phyloP scores from a whole-genome alignment of 345 rosid species.

The Firmiana major region DNA sequence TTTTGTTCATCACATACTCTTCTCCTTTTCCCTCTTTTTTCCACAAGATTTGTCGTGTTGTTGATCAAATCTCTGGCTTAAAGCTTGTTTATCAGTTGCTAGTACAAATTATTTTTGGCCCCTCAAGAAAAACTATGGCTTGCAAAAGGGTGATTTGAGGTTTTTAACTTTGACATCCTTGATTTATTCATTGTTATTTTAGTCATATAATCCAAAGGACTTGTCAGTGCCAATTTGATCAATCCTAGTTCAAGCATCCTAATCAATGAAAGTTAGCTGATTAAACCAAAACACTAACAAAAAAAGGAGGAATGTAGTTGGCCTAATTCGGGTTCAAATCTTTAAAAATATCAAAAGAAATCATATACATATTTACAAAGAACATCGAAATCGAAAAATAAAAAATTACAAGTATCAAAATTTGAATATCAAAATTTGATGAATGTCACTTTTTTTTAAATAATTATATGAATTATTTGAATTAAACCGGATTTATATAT shows the following conservation, averaged over 20 bases:
- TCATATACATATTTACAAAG: no score
- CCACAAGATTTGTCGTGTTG: not conserved
- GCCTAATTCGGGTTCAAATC: not conserved
- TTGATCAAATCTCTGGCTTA: not conserved
- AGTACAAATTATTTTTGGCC: not conserved
- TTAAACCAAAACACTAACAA: not conserved
- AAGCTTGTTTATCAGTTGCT: not conserved
- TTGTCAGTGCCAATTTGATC: not conserved
- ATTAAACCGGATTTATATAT: no score
- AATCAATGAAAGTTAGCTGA: not conserved
- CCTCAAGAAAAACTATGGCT: not conserved
- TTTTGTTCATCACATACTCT: not conserved
- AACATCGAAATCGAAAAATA: no score
- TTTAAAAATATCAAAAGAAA: not conserved
- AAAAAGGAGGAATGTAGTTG: not conserved
- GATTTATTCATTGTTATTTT: not conserved
- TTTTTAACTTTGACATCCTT: not conserved
- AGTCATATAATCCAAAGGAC: not conserved
- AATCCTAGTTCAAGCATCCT: not conserved
- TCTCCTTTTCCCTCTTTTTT: not conserved
- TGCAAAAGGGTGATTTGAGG: not conserved
- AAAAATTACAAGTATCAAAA: no score
- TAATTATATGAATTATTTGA: no score
- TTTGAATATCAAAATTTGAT: no score
- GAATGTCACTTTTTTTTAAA: no score